These are phyloP conservation scores for Neurospora pannonica DNA, from an alignment of 495 filamentous ascomycete genomes.

Conservation along the genomic window DNA sequence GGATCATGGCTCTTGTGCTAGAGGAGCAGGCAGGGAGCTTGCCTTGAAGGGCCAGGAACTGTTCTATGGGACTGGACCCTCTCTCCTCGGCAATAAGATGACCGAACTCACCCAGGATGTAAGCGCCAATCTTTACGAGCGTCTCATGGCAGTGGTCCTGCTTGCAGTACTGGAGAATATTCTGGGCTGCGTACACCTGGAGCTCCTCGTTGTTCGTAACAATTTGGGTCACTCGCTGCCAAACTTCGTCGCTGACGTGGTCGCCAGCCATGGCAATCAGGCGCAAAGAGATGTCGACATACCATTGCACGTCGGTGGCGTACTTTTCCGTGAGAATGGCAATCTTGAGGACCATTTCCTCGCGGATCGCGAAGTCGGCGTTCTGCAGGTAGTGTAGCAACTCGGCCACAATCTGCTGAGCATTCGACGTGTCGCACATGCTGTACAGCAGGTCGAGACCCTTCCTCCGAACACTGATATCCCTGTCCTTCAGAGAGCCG, in stretches of 20 bases:
- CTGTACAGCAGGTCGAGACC: conserved; percentile 95
- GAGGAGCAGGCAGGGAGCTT: conserved; percentile 88
- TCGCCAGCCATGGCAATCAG: conserved; percentile 95
- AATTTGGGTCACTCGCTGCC: conserved; percentile 98
- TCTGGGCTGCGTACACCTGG: conserved; percentile 91
- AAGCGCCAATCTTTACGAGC: conserved; percentile 92
- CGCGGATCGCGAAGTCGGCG: conserved; percentile 92
- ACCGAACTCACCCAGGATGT: conserved; percentile 92
- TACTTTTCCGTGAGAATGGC: conserved; percentile 98
- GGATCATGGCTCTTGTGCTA: conserved; percentile 82
- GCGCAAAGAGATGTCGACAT: conserved; percentile 93
- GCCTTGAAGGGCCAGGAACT: conserved; percentile 83
- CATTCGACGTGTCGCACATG: conserved; percentile 96
- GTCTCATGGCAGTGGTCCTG: conserved; percentile 92
- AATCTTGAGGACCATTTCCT: conserved; percentile 99
- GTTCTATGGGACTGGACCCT: conserved; percentile 94
- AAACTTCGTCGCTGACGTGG: conserved; percentile 98
- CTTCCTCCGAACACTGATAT: conserved; percentile 95
- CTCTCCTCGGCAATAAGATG: conserved; percentile 93
- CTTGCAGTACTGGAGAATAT: conserved; percentile 82
- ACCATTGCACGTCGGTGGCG: conserved; percentile 97
- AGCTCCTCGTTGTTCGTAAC: conserved; percentile 99
- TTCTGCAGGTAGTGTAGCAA: conserved; percentile 90
- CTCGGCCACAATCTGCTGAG: conserved; percentile 85
- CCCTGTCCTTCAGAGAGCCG: conserved; percentile 84